phyloP scores from a whole-genome alignment of 208 protist genomes.

The Trichomonas vaginalis region DNA sequence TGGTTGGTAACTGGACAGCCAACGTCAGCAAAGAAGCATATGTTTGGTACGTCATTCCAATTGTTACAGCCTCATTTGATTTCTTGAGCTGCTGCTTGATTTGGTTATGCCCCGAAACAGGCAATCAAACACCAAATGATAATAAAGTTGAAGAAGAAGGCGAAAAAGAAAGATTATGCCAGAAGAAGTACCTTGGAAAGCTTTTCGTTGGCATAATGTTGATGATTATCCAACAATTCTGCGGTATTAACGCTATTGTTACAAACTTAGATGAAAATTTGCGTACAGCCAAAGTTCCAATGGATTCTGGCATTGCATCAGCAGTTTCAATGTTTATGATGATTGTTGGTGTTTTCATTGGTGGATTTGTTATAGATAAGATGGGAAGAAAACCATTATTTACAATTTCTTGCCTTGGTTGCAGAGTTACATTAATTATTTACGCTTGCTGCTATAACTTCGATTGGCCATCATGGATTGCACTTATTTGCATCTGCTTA shows the following conservation, averaged over 20 bases:
- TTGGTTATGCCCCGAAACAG: not conserved
- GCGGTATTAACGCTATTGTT: slow-evolving; percentile 20
- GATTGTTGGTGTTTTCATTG: not conserved
- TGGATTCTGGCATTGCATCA: not conserved
- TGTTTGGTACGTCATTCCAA: not conserved
- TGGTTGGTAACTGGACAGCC: not conserved
- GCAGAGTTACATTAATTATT: not conserved
- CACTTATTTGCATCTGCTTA: not conserved
- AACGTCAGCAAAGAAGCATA: not conserved
- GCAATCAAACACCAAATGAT: not conserved
- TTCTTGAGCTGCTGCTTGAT: not conserved
- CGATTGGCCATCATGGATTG: not conserved
- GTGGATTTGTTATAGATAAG: not conserved
- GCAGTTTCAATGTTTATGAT: not conserved
- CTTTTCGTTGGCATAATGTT: slow-evolving; percentile 1
- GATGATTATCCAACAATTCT: slow-evolving; percentile 26
- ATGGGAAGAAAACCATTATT: not conserved
- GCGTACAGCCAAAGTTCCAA: not conserved
- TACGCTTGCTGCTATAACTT: not conserved
- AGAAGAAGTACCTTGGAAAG: not conserved
- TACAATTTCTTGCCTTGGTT: not conserved
- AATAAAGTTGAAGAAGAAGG: too few species aligned
- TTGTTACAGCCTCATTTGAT: too few species aligned
- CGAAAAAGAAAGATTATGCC: not conserved
- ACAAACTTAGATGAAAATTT: slow-evolving; percentile 14